Evolutionary conservation across 345 rosid species (phyloP).

Genomic region (Eucalyptus guilfoylei): DNA sequence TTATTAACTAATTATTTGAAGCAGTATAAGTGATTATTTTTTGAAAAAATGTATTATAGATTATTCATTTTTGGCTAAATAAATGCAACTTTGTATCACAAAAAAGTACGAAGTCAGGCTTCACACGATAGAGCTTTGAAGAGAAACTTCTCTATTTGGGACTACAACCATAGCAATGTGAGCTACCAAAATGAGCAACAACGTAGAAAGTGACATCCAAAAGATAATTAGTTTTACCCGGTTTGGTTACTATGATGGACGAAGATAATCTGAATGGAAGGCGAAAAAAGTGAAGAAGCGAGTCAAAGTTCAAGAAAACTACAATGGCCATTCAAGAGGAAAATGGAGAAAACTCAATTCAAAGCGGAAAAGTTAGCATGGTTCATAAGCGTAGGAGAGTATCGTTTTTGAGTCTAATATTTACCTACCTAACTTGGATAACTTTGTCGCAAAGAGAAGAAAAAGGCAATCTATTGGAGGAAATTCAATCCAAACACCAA

Average conservation of each 20-base stretch:
- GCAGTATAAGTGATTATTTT: too few relatives aligned
- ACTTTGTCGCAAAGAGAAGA: neutral
- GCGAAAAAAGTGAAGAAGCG: neutral
- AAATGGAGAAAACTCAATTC: neutral
- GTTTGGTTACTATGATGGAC: neutral
- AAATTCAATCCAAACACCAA: neutral
- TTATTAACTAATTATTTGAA: too few relatives aligned
- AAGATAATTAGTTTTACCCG: neutral
- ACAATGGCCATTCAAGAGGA: constrained; percentile 39
- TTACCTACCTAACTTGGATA: neutral
- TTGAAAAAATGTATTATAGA: too few relatives aligned
- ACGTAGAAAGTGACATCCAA: neutral
- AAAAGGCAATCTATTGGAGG: neutral
- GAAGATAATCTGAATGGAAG: neutral
- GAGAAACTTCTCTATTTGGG: neutral
- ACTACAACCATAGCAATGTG: neutral
- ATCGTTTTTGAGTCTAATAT: neutral
- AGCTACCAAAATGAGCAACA: neutral
- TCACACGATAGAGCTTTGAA: neutral
- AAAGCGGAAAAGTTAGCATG: neutral
- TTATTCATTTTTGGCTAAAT: too few relatives aligned
- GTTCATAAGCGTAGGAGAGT: neutral
- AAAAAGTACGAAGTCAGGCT: neutral
- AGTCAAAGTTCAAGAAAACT: constrained; percentile 40
- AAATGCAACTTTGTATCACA: neutral